Percentiles rank a stretch among this genome's conserved stretches.
These are phyloP conservation scores for Diplodia corticola DNA, from an alignment of 2,329 filamentous ascomycete genomes.

Conservation along the genomic window DNA sequence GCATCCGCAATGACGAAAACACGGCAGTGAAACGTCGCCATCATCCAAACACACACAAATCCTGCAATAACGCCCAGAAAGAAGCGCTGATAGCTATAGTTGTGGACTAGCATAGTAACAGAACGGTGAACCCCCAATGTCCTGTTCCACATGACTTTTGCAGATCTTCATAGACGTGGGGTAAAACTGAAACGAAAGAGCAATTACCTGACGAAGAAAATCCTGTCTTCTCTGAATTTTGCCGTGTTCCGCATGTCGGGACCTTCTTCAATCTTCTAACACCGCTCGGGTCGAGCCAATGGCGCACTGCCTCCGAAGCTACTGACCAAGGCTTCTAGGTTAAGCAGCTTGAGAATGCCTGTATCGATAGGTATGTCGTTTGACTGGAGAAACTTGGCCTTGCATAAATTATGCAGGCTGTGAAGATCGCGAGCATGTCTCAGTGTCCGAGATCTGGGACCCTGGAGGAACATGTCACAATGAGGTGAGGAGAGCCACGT, in stretches of 20 bases:
- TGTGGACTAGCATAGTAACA: too few species aligned
- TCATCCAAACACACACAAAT: too few species aligned
- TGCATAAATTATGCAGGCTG: neutral
- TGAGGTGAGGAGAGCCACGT: neutral
- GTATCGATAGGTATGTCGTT: neutral
- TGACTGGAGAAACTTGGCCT: neutral
- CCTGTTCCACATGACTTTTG: too few species aligned
- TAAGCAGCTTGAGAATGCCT: neutral
- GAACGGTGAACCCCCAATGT: too few species aligned
- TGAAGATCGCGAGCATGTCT: neutral
- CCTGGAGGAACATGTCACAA: neutral
- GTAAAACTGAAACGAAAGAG: too few species aligned
- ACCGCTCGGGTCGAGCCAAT: neutral
- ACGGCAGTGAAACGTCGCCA: too few species aligned
- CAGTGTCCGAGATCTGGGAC: neutral
- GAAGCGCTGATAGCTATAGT: too few species aligned
- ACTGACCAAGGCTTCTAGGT: neutral
- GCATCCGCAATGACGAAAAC: too few species aligned
- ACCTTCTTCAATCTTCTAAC: neutral
- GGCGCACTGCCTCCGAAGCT: neutral
- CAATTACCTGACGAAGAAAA: neutral
- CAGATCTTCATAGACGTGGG: too few species aligned
- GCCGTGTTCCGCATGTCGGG: neutral
- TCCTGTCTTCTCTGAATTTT: neutral
- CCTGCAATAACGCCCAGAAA: too few species aligned